Evolutionary conservation across 1,284 basidiomycete genomes (phyloP), one percentile per base, ranked within the genome.

Genomic region (Ustilago nuda): DNA sequence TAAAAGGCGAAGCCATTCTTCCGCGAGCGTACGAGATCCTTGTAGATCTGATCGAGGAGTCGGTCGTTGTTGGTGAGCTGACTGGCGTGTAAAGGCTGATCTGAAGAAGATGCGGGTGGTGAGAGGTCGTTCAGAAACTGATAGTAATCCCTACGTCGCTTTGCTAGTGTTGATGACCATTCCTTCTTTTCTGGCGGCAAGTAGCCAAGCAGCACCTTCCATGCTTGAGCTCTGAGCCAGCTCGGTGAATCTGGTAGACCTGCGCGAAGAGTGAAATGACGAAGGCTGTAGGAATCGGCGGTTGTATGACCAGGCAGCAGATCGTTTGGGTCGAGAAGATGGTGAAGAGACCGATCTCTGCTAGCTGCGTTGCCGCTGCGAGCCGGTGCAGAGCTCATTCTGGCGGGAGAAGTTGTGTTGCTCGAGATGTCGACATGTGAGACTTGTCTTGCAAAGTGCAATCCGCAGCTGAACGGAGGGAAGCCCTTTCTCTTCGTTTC

Each of bases 151-250:
- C 57, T 68, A 27, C 84, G 71, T 30, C 81, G 53, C 23, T 71
- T 76, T 9, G 65, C 61, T 7, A 84, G 51, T 2, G 72, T 76
- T 7, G 61, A 52, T 0, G 61, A 57, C 84, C 84, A 85, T 23
- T 79, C 70, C 23, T 66, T 64, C 72, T 84, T 84, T 19, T 84
- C 82, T 30, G 72, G 69, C 1, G 82, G 78, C 12, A 85, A 54
- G 60, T 81, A 84, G 37, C 77, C 80, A 15, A 85, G 66, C 3
- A 85, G 62, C 3, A 85, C 74, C 41, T 82, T 82, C 82, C 84
- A 85, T 7, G 82, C 79, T 60, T 83, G 81, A 2, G 84, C 65
- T 35, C 84, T 62, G 17, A 83, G 73, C 84, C 84, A 85, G 30
- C 59, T 43, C 1, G 79, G 80, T 8, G 70, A 61, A 37, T 76